A percentile compares a stretch with the other conserved stretches of the same genome.
Conservation (phyloP, 805 yeast genomes). For the Schizosaccharomyces cryophilus region DNA sequence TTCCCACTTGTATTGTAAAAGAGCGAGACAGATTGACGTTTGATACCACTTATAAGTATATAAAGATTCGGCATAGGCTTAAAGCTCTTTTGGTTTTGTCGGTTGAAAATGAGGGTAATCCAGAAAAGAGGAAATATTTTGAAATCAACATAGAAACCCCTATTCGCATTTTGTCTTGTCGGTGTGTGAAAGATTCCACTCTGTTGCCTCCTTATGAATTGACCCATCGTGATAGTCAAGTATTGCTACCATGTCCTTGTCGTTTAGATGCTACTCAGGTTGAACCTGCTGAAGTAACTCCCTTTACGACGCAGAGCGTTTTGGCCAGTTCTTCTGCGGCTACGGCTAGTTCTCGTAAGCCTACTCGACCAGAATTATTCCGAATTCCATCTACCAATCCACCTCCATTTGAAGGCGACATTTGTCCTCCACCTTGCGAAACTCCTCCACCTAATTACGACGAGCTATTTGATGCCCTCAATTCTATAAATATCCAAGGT, state of each 20-base stretch:
- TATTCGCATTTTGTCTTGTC: slow-evolving; percentile 34
- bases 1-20: slow-evolving; percentile 24
- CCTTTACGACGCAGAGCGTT: not conserved
- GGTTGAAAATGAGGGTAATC: slow-evolving; percentile 25
- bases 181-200: slow-evolving; percentile 20
- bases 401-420: slow-evolving; percentile 33
- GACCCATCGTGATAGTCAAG: slow-evolving; percentile 12
- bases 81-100: slow-evolving; percentile 68
- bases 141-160: slow-evolving; percentile 93
- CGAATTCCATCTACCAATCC: slow-evolving; percentile 36
- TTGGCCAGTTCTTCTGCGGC: not conserved
- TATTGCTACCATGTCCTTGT: slow-evolving; percentile 4
- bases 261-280: not conserved
- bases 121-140: slow-evolving; percentile 55
- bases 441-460: slow-evolving; percentile 22
- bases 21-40: slow-evolving; percentile 36
- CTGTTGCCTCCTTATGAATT: slow-evolving; percentile 23
- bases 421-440: slow-evolving; percentile 16
- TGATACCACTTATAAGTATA: slow-evolving; percentile 54
- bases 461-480: not conserved
- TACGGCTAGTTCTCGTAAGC: not conserved
- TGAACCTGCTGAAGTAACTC: not conserved
- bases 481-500: not conserved
- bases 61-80: slow-evolving; percentile 87
- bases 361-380: slow-evolving; percentile 24